A percentile compares a stretch with the other conserved stretches of the same genome.
phyloP scores from a whole-genome alignment of 1,139 yeast genomes.

The Saccharomyces hybrid region DNA sequence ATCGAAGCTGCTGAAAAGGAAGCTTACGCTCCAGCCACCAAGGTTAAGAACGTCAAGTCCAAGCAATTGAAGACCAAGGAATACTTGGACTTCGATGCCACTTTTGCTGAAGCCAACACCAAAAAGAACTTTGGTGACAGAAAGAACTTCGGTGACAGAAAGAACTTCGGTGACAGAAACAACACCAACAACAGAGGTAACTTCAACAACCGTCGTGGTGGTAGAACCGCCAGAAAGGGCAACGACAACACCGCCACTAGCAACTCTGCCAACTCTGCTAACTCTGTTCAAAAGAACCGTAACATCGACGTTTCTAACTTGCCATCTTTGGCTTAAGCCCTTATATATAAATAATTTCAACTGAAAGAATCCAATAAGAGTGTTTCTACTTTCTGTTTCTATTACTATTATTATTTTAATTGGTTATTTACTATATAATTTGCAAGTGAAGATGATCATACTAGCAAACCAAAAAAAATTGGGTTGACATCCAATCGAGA shows the following conservation, averaged over 20 bases:
- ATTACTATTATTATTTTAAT: not conserved
- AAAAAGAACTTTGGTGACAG: conserved; percentile 23
- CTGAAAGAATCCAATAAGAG: not conserved
- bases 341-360: not conserved
- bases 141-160: too few relatives aligned
- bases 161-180: too few relatives aligned
- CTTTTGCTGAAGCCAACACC: conserved; percentile 46
- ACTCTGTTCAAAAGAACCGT: conserved; percentile 22
- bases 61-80: conserved; percentile 66
- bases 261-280: conserved; percentile 23
- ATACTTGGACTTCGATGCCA: conserved; percentile 58
- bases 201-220: conserved; percentile 10
- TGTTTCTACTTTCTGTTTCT: not conserved
- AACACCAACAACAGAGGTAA: not conserved
- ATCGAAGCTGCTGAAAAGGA: conserved; percentile 44
- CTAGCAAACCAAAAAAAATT: not conserved
- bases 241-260: conserved; percentile 7
- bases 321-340: conserved; percentile 42
- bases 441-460: not conserved
- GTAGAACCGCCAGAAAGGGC: conserved; percentile 19
- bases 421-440: not conserved
- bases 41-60: conserved; percentile 51
- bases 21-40: conserved; percentile 48
- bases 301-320: conserved; percentile 50
- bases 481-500: conserved; percentile 1